Percentiles rank a stretch among this genome's conserved stretches.
These are phyloP conservation scores for Herpetomonas samuelpessoai DNA, from an alignment of 208 protist genomes.

Conservation along the genomic window DNA sequence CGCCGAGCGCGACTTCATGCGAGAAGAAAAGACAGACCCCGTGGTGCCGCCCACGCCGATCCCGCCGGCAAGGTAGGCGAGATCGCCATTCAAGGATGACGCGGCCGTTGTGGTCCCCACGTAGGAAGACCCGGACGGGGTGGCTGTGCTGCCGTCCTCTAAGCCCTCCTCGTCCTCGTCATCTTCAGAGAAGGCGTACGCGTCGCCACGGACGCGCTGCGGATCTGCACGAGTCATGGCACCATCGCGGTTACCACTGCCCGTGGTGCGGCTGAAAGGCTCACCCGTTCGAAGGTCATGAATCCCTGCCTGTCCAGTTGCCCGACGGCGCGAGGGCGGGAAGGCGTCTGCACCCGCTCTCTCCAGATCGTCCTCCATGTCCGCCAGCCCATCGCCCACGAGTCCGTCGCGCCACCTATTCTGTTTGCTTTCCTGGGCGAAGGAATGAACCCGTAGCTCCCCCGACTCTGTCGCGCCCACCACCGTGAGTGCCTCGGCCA, in stretches of 20 bases:
- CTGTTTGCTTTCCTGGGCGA: conserved; percentile 18
- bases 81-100: neutral
- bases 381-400: neutral
- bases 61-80: neutral
- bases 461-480: conserved; percentile 44
- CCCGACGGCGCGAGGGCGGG: too few species aligned
- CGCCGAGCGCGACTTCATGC: conserved; percentile 20
- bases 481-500: conserved; percentile 29
- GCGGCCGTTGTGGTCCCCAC: conserved; percentile 1
- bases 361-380: neutral
- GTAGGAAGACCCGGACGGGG: neutral
- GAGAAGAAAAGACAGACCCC: conserved; percentile 1
- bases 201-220: neutral
- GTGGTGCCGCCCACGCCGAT: neutral
- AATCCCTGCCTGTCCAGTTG: too few species aligned
- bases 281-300: too few species aligned
- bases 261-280: neutral
- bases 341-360: too few species aligned
- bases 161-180: neutral
- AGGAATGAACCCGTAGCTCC: conserved; percentile 36
- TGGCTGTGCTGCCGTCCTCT: too few species aligned
- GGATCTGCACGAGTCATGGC: too few species aligned
- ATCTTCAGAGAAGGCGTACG: neutral
- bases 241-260: neutral
- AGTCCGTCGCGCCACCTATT: conserved; percentile 1